Conservation (phyloP, 1,284 basidiomycete genomes). For the Jaminaea rosea region DNA sequence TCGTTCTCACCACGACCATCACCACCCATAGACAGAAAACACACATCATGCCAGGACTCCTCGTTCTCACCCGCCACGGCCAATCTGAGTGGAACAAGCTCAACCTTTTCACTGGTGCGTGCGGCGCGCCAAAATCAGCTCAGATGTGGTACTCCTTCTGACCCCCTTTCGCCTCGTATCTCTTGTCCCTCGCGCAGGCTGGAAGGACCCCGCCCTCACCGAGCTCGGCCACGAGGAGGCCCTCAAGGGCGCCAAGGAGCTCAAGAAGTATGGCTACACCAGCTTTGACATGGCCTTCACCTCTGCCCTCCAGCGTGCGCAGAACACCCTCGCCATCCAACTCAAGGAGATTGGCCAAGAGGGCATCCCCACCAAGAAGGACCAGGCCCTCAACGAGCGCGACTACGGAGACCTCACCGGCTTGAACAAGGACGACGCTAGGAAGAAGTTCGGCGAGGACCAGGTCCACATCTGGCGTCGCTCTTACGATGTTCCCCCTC, state of each 20-base stretch:
- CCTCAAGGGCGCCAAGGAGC: conserved; percentile 40
- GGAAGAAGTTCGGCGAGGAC: conserved; percentile 50
- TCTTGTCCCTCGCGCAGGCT: conserved; percentile 34
- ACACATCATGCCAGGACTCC: conserved; percentile 20
- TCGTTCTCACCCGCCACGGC: conserved; percentile 46
- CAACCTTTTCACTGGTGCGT: conserved; percentile 30
- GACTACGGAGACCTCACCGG: conserved; percentile 50
- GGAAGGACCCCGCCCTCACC: conserved; percentile 47
- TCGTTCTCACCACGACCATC: neutral
- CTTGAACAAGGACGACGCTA: conserved; percentile 50
- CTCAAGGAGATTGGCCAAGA: conserved; percentile 49
- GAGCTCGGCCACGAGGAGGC: conserved; percentile 43
- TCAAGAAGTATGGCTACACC: conserved; percentile 41
- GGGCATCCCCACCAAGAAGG: conserved; percentile 43
- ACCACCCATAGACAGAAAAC: neutral
- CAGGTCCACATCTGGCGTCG: conserved; percentile 48
- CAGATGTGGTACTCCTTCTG: neutral
- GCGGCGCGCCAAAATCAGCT: neutral
- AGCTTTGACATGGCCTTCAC: conserved; percentile 45
- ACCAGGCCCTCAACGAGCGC: conserved; percentile 50
- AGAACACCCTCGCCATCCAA: conserved; percentile 49
- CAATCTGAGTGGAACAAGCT: conserved; percentile 48
- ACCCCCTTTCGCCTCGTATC: neutral
- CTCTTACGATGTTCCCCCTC: conserved; percentile 49
- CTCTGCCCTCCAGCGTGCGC: conserved; percentile 49